Base-by-base conservation (phyloP, 2,329 filamentous ascomycete genomes). In the Alternaria arborescens region DNA sequence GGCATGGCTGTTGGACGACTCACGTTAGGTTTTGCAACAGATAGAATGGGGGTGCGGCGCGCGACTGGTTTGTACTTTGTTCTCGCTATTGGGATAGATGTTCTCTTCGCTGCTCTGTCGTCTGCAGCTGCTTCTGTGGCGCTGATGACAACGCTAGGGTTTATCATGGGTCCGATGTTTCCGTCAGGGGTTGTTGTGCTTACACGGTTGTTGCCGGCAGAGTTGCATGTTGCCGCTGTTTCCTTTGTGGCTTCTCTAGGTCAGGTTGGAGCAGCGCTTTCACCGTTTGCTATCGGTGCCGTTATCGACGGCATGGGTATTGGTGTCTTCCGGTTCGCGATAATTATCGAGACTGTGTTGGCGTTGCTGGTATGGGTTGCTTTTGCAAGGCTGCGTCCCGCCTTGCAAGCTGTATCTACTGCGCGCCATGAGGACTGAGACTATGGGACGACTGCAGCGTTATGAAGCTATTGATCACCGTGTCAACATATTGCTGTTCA, bases 261-360 rank as follows among this genome's bases (percentile, higher is more conserved):
- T 1, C 80, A 83, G 61, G 66, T 82, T 8, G 82, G 82, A 2
- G 81, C 77, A 5, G 81, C 80, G 0, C 48, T 81, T 18, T 64
- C 83, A 1, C 82, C 82, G 0, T 82, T 83, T 55, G 74, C 70
- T 4, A 77, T 83, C n/a, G 82, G 82, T 0, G 77, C 79, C 5
- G 60, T 81, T 8, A 74, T 80, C 3, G 70, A 82, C 14, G 65
- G 67, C 1, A 44, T 79, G 8, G 81, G 81, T 0, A 80, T 83
- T 44, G 70, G 69, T 2, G 69, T 78, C 0, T 82, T 82, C 28
- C 71, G 75, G 30, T 75, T 67, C 44, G 72, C 73, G 2, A 69
- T 77, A 3, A 32, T 75, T 1, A 26, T 70, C 1, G 68, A 73
- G 26, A 70, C 67, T 1, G 34, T 60, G 6, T 8, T 75, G 24